Evolutionary conservation across 2,329 filamentous ascomycete species (phyloP).

Genomic region (Fusarium tjaetaba): DNA sequence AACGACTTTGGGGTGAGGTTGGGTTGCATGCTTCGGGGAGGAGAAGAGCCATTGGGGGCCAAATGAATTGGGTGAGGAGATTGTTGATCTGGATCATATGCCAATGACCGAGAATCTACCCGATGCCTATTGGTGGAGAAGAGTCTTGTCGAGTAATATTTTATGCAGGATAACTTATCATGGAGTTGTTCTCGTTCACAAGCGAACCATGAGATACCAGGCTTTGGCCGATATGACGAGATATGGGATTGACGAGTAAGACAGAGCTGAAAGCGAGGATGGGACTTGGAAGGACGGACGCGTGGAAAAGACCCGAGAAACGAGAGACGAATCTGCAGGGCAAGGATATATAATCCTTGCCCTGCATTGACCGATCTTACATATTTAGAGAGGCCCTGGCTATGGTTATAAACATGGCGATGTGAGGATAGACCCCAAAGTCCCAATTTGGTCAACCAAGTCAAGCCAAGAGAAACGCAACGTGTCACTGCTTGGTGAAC

Average conservation of each 20-base stretch:
- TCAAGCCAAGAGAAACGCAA: conserved; percentile 8
- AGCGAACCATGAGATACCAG: not conserved
- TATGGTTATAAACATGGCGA: not conserved
- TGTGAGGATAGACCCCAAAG: not conserved
- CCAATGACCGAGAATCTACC: not conserved
- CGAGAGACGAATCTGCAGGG: not conserved
- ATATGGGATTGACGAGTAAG: not conserved
- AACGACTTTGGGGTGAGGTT: not conserved
- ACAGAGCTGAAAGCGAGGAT: conserved; percentile 1
- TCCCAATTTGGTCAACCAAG: not conserved
- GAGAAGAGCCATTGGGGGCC: conserved; percentile 7
- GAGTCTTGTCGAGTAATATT: conserved; percentile 4
- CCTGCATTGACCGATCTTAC: conserved; percentile 18
- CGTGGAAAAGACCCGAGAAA: not conserved
- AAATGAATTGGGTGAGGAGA: not conserved
- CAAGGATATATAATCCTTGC: conserved; percentile 1
- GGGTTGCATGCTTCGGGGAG: not conserved
- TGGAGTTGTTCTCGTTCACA: not conserved
- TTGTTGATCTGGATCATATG: conserved; percentile 9
- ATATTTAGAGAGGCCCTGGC: not conserved
- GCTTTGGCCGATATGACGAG: not conserved
- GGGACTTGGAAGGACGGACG: not conserved
- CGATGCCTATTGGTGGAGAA: not conserved
- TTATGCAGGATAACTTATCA: not conserved
- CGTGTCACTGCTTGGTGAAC: conserved; percentile 6